Evolutionary conservation across 2,329 filamentous ascomycete species (phyloP), one percentile per base, ranked within the genome.

Genomic region (Penicillium olsonii): DNA sequence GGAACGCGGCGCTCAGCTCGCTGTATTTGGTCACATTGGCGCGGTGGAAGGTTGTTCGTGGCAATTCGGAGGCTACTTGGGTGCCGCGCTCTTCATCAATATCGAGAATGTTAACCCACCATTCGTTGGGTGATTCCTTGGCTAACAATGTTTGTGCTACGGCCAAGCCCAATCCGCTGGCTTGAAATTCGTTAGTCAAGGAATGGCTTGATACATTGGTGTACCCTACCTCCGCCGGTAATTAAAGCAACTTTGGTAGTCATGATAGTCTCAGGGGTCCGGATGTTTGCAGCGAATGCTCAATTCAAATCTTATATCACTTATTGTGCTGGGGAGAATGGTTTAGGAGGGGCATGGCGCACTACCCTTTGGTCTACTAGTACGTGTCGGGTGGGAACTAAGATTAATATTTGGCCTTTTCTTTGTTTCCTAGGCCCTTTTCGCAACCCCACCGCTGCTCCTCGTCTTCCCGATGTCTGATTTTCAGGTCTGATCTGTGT

Each of bases 141-240:
- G 67, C 22, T 24, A 24, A 67, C 38, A 77, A 67, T 17, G 67
- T 66, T 54, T 65, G 57, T n/a, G 73, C 71, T 43, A 75, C 71
- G 12, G 69, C 68, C 18, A 77, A 62, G 42, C 75, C 75, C 63
- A 77, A 75, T 35, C 73, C 74, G 53, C 68, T 69, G 50, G 71
- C 73, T 74, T 15, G n/a, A 10, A 17, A 14, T 39, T 6, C 24
- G 26, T 22, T 42, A 6, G 18, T 8, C 29, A 31, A 31, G 12
- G 19, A 26, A 12, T 24, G 2, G 12, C 24, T 41, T 22, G 14
- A 19, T 1, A 37, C 12, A 14, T 19, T 26, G 17, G 27, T 17
- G 26, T 14, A 47, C 41, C 54, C 22, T 31, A 57, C 55, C 55
- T 47, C 55, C 55, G 12, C 55, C 55, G 17, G 55, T 57, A 14